These are phyloP conservation scores for Yueomyces sp. DNA, from an alignment of 1,139 yeast genomes.

Conservation along the genomic window DNA sequence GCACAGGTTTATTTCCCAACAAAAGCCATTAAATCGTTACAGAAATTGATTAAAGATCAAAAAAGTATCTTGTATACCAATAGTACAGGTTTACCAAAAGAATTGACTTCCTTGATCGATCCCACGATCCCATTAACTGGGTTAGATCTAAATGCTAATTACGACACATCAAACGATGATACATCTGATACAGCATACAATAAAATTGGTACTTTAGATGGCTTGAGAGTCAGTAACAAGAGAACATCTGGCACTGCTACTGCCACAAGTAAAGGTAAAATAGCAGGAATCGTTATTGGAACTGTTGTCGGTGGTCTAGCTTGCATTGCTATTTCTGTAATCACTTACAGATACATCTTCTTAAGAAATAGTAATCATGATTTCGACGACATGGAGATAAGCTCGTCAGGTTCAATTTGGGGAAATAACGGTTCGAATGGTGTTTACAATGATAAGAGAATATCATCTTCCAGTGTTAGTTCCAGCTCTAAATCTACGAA, in stretches of 20 bases:
- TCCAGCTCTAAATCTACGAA: no score
- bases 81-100: slow-evolving; percentile 31
- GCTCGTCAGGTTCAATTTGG: no score
- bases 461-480: no score
- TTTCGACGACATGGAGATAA: no score
- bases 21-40: slow-evolving; percentile 33
- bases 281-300: slow-evolving; percentile 53
- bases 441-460: no score
- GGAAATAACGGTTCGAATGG: no score
- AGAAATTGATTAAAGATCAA: slow-evolving; percentile 30
- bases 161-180: slow-evolving; percentile 9
- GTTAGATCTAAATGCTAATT: slow-evolving; percentile 14
- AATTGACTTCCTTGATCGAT: slow-evolving; percentile 47
- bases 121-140: slow-evolving; percentile 51
- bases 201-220: slow-evolving; percentile 34
- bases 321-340: not conserved
- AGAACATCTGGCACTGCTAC: slow-evolving; percentile 1
- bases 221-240: slow-evolving; percentile 5
- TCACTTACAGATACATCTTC: not conserved
- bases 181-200: slow-evolving; percentile 6
- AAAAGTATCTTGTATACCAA: slow-evolving; percentile 40
- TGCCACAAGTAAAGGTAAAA: slow-evolving; percentile 26
- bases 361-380: no score
- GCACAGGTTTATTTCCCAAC: slow-evolving; percentile 66
- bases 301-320: slow-evolving; percentile 48